These are phyloP conservation scores for Gaultheria prostrata DNA, from an alignment of 148 eudicot species.

Conservation along the genomic window DNA sequence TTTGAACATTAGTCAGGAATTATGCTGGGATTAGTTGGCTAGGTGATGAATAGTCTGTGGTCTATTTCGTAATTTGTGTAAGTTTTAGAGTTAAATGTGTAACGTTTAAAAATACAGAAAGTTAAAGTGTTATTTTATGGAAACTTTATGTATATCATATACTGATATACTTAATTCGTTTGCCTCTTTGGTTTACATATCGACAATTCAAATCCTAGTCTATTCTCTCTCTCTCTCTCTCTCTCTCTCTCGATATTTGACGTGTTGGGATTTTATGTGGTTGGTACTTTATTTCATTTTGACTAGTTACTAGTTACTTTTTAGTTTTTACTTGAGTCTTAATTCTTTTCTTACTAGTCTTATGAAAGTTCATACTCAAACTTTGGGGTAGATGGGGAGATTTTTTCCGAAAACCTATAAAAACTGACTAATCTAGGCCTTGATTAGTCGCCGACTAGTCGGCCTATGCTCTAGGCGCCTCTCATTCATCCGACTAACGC, in stretches of 20 bases:
- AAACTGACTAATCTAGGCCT: background rate
- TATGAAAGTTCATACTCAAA: background rate
- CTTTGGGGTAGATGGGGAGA: background rate
- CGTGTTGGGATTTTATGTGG: too few relatives aligned
- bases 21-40: background rate
- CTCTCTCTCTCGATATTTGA: background rate
- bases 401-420: background rate
- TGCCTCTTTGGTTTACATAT: background rate
- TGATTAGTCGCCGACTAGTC: background rate
- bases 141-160: background rate
- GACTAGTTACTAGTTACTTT: background rate
- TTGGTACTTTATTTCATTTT: too few relatives aligned
- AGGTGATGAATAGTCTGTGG: background rate
- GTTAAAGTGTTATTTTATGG: background rate
- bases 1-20: background rate
- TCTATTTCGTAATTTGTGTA: background rate
- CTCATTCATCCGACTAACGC: background rate
- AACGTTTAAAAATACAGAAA: background rate
- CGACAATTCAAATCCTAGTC: background rate
- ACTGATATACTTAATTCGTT: background rate
- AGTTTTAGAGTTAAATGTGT: background rate
- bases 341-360: background rate
- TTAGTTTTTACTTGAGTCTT: background rate
- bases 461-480: background rate
- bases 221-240: background rate